Evolutionary conservation across 2,329 filamentous ascomycete species (phyloP), one percentile per base, ranked within the genome.

Genomic region (Neofusicoccum laricinum): DNA sequence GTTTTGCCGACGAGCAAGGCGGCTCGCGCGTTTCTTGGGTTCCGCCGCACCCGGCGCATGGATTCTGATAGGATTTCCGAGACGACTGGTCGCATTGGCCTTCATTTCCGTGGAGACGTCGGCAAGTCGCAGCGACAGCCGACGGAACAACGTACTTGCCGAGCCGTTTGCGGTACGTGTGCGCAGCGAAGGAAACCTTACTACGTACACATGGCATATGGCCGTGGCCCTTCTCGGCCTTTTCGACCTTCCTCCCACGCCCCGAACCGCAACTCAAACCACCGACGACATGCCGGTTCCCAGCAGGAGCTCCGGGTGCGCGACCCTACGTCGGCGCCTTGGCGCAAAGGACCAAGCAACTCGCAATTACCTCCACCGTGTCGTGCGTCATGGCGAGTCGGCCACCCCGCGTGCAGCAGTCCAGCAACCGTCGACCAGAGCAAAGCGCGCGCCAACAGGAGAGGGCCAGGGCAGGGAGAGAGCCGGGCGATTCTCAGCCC

Each of bases 21-120:
- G 41, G 40, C 41, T 32, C 40, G 53, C 38, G 7, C 40, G 25
- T 19, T 36, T 46, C 21, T 19, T 36, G 43, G 41, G 15, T 46
- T 59, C 55, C 55, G 55, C 41, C 25, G 36, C 34, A 19, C 55
- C 40, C 55, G 41, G 40, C n/a, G 55, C 41, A 19, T 59, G 55
- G 41, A 36, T 46, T 21, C 40, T 4, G 10, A 25, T 46, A 6
- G 25, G 25, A 30, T 6, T 30, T 30, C 25, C 25, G 21, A 36
- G 30, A 32, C 30, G 40, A 59, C 55, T 46, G 25, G 55, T 59
- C 41, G 30, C 21, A 46, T 46, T 30, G 7, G 25, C 30, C 10
- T 7, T 43, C 19, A 3, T 11, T 43, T 30, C 25, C 1, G 4
- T 30, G 25, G 25, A 30, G 25, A 30, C 15, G 7, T 30, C 34